Conservation (phyloP, 2,329 filamentous ascomycete genomes). For the Fusarium subtropicale region DNA sequence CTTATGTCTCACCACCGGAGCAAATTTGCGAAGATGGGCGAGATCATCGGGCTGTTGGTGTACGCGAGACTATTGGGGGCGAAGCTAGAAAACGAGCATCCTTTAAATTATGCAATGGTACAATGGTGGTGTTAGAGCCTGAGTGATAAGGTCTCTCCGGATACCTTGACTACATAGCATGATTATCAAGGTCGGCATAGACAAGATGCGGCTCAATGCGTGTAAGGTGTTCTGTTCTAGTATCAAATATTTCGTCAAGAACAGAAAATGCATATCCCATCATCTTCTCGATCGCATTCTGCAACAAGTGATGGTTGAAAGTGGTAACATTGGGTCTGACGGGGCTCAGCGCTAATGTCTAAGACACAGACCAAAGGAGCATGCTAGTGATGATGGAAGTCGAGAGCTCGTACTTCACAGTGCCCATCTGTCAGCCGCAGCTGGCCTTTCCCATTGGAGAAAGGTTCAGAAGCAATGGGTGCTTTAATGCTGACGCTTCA, state of each 20-base stretch:
- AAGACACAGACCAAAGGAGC: constrained; percentile 25
- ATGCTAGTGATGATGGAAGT: constrained; percentile 13
- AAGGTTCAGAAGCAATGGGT: constrained; percentile 7
- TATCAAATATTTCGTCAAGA: neutral
- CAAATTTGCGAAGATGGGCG: constrained; percentile 11
- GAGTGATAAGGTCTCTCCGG: neutral
- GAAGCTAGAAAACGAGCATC: constrained; percentile 4
- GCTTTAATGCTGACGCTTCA: constrained; percentile 27
- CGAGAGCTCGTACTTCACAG: constrained; percentile 22
- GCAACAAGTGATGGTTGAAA: neutral
- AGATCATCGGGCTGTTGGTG: constrained; percentile 8
- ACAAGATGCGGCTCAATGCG: neutral
- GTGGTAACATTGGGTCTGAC: constrained; percentile 29
- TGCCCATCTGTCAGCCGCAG: constrained; percentile 39
- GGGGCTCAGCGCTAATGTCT: constrained; percentile 34
- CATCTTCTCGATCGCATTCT: neutral
- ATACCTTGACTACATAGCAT: neutral
- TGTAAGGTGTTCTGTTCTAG: neutral
- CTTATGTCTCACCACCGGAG: constrained; percentile 13
- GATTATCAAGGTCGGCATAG: neutral
- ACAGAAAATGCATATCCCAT: neutral
- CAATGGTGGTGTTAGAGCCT: constrained; percentile 3
- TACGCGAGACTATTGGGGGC: neutral
- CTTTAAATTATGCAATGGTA: constrained; percentile 4
- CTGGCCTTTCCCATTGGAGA: constrained; percentile 23